Conservation (phyloP, 768 basidiomycete genomes). For the Lepiota subincarnata region DNA sequence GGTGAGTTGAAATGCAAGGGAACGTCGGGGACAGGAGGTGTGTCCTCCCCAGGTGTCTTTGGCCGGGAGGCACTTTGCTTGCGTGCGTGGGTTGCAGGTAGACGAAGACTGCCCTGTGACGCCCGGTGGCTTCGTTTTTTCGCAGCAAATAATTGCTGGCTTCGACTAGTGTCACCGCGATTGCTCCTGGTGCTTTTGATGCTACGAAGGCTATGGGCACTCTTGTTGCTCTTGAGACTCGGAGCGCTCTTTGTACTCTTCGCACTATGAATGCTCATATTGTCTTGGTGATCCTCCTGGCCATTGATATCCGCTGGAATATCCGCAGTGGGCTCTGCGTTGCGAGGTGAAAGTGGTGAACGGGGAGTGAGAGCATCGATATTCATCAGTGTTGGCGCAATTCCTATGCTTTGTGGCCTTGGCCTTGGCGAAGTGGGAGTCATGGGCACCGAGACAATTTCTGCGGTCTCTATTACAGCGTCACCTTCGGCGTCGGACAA, state of each 20-base stretch:
- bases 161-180: conserved; percentile 25
- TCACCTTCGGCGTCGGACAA: conserved; percentile 30
- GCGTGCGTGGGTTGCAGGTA: conserved; percentile 35
- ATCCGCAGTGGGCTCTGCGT: conserved; percentile 11
- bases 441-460: conserved; percentile 36
- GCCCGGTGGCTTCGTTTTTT: conserved; percentile 57
- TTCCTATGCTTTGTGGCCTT: conserved; percentile 14
- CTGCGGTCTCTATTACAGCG: conserved; percentile 44
- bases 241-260: conserved; percentile 24
- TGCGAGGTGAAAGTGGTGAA: conserved; percentile 16
- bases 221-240: conserved; percentile 33
- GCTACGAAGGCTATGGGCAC: conserved; percentile 27
- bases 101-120: conserved; percentile 63
- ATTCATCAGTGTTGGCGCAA: conserved; percentile 15
- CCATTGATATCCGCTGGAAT: conserved; percentile 12
- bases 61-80: conserved; percentile 18
- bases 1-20: conserved; percentile 26
- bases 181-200: conserved; percentile 31
- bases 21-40: conserved; percentile 30
- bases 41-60: conserved; percentile 23
- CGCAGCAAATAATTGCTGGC: conserved; percentile 57
- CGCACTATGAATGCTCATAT: conserved; percentile 16
- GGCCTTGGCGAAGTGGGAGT: conserved; percentile 18
- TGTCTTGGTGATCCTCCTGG: conserved; percentile 8
- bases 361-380: conserved; percentile 17